These are phyloP conservation scores for Hansfordia pulvinata DNA, from an alignment of 2,329 filamentous ascomycete species.

Conservation along the genomic window DNA sequence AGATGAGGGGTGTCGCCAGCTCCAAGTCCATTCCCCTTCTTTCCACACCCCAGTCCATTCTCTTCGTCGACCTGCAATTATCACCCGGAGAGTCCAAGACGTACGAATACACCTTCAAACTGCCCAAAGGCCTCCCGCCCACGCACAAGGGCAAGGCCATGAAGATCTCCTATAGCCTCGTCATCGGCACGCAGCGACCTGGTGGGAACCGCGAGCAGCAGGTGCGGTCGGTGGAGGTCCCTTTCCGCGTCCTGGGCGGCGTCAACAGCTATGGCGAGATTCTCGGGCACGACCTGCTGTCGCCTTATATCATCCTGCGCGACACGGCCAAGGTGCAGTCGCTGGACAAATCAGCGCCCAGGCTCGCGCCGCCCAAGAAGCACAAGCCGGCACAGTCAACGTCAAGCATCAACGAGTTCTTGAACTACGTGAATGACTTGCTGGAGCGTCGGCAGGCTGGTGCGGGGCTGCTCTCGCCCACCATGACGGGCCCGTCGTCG, in stretches of 20 bases:
- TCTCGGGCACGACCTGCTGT: slow-evolving; percentile 87
- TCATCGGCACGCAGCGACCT: slow-evolving; percentile 81
- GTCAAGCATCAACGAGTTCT: slow-evolving; percentile 49
- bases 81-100: slow-evolving; percentile 78
- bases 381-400: slow-evolving; percentile 15
- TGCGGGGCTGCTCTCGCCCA: slow-evolving; percentile 58
- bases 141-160: slow-evolving; percentile 85
- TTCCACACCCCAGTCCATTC: slow-evolving; percentile 87
- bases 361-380: slow-evolving; percentile 9
- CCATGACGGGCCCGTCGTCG: slow-evolving; percentile 40
- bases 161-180: slow-evolving; percentile 82
- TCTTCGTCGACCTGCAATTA: slow-evolving; percentile 87
- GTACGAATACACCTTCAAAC: slow-evolving; percentile 74
- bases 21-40: slow-evolving; percentile 80
- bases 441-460: slow-evolving; percentile 44
- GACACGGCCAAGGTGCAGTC: slow-evolving; percentile 62
- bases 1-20: slow-evolving; percentile 81
- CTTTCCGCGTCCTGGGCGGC: slow-evolving; percentile 84
- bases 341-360: slow-evolving; percentile 22
- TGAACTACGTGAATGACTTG: slow-evolving; percentile 65
- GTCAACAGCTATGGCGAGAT: slow-evolving; percentile 83
- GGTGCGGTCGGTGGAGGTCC: slow-evolving; percentile 81
- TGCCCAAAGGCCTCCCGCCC: slow-evolving; percentile 83
- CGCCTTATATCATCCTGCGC: slow-evolving; percentile 76
- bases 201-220: slow-evolving; percentile 68